Evolutionary conservation across 257 asterid genomes (phyloP).

Genomic region (Przewalskia tangutica): DNA sequence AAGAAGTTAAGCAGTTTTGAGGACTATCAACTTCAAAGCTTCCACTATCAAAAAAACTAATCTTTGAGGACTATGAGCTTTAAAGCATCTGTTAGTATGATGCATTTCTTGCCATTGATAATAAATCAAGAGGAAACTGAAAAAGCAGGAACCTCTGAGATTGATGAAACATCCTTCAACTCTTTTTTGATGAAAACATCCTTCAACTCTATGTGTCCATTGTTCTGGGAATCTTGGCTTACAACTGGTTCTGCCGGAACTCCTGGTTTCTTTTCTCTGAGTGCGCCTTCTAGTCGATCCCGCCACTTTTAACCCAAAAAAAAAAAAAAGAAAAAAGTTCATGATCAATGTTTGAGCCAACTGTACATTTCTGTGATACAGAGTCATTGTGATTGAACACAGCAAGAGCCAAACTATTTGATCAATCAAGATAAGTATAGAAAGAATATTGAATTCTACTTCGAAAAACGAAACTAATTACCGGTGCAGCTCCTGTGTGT

Average conservation of each 20-base stretch:
- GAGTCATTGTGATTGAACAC: background rate
- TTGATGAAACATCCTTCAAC: constrained; percentile 23
- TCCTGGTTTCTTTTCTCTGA: constrained; percentile 51
- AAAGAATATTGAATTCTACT: background rate
- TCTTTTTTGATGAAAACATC: constrained; percentile 26
- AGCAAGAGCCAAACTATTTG: background rate
- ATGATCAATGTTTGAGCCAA: background rate
- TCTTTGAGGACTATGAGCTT: background rate
- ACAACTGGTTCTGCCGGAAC: constrained; percentile 29
- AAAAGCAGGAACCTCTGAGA: constrained; percentile 30
- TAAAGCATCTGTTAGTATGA: background rate
- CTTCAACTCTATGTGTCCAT: constrained; percentile 33
- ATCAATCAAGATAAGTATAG: background rate
- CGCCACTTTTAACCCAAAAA: constrained; percentile 55
- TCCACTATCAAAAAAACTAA: background rate
- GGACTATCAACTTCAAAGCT: background rate
- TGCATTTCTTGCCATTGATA: background rate
- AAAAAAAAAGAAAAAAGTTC: constrained; percentile 2
- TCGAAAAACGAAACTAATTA: constrained; percentile 21
- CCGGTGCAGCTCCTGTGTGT: constrained; percentile 99
- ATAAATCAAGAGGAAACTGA: constrained; percentile 9
- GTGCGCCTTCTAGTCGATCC: constrained; percentile 72
- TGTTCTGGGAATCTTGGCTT: constrained; percentile 25
- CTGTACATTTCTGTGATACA: background rate
- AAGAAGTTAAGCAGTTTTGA: constrained; percentile 16